A percentile compares a stretch with the other conserved stretches of the same genome.
Conservation (phyloP, 345 rosid species). For the Aethionema arabicum region DNA sequence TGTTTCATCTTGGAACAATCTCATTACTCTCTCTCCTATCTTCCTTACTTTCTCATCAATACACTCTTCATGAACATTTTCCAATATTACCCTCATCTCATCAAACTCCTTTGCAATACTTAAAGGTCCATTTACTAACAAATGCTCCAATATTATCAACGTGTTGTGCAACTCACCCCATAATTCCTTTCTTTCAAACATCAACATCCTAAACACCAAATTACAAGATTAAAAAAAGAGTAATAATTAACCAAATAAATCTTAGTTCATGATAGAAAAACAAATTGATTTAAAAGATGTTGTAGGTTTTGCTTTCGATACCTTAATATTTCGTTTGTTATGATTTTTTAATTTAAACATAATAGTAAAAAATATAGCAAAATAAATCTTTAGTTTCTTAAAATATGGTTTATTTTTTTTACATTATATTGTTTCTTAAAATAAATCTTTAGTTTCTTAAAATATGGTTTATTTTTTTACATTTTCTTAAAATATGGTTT, state of each 20-base stretch:
- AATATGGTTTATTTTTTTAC: no score
- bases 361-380: no score
- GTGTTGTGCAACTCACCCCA: conserved; percentile 70
- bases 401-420: no score
- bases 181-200: conserved; percentile 47
- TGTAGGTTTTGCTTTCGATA: no score
- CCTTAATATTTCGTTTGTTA: no score
- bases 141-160: conserved; percentile 59
- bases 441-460: no score
- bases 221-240: background rate
- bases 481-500: no score
- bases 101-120: conserved; percentile 68
- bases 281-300: no score
- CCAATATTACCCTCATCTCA: conserved; percentile 41
- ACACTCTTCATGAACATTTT: conserved; percentile 38
- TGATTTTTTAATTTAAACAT: no score
- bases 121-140: conserved; percentile 68
- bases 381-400: no score
- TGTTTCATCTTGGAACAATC: conserved; percentile 47
- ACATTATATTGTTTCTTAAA: no score
- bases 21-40: conserved; percentile 45
- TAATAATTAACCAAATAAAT: background rate
- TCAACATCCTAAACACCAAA: conserved; percentile 42
- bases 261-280: no score
- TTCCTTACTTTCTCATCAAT: conserved; percentile 55